These are phyloP conservation scores for Platanthera guangdongensis DNA, from an alignment of 106 monocot species.

Conservation along the genomic window DNA sequence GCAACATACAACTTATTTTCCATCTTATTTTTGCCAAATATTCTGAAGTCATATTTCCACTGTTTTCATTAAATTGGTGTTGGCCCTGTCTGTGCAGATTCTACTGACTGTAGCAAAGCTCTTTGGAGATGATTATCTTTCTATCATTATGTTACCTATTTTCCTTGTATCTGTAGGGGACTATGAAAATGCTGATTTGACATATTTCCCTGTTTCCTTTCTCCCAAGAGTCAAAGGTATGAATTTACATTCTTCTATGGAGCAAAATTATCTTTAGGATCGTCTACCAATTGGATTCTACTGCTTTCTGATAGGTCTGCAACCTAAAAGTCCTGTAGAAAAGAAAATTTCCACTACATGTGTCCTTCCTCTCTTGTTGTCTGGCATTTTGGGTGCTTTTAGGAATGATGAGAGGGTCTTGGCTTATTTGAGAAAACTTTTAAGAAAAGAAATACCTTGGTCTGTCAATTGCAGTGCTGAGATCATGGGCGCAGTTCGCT, in stretches of 20 bases:
- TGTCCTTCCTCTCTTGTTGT: slow-evolving; percentile 79
- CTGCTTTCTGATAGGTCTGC: slow-evolving; percentile 50
- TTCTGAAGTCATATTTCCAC: not conserved
- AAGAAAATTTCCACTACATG: slow-evolving; percentile 78
- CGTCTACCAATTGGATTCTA: not conserved
- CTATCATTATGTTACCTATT: slow-evolving; percentile 77
- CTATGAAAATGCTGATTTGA: slow-evolving; percentile 75
- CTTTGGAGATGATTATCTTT: slow-evolving; percentile 76
- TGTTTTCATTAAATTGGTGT: slow-evolving; percentile 5
- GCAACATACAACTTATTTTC: not conserved
- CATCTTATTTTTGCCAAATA: not conserved
- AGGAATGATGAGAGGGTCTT: slow-evolving; percentile 40
- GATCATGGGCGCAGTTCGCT: slow-evolving; percentile 74
- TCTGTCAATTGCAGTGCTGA: slow-evolving; percentile 40
- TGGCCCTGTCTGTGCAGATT: slow-evolving; percentile 43
- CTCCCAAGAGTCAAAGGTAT: slow-evolving; percentile 74
- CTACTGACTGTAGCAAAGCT: slow-evolving; percentile 43
- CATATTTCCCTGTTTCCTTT: slow-evolving; percentile 49
- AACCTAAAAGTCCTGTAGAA: slow-evolving; percentile 64
- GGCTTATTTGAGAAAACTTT: slow-evolving; percentile 75
- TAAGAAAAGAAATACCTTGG: slow-evolving; percentile 51
- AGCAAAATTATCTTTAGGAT: not conserved
- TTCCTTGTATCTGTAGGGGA: slow-evolving; percentile 88
- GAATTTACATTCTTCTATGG: not conserved
- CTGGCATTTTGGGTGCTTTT: slow-evolving; percentile 73